phyloP scores from a whole-genome alignment of 164 flowering plant species.

The Tetracentron sinense region DNA sequence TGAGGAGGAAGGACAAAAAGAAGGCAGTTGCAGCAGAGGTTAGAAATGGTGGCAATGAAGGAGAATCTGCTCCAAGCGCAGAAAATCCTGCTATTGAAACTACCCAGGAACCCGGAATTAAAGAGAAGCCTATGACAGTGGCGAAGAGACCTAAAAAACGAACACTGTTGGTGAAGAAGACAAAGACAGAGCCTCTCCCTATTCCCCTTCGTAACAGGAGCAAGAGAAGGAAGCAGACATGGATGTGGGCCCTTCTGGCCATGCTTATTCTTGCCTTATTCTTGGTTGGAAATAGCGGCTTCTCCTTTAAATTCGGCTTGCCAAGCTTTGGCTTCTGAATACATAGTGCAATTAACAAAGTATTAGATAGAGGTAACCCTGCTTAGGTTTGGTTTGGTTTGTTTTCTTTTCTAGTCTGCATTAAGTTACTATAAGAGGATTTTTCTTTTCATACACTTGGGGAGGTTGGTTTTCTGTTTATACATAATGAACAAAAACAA shows the following conservation, averaged over 20 bases:
- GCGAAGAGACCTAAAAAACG: conserved; percentile 39
- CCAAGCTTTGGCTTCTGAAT: conserved; percentile 28
- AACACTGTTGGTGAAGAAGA: conserved; percentile 35
- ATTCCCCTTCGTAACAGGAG: conserved; percentile 62
- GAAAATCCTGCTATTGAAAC: conserved; percentile 28
- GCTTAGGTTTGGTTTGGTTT: not conserved
- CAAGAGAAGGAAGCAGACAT: conserved; percentile 56
- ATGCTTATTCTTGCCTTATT: conserved; percentile 37
- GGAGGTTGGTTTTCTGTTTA: conserved; percentile 8
- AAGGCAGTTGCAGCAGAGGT: conserved; percentile 30
- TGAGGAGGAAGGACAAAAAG: conserved; percentile 49
- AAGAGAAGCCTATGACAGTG: conserved; percentile 28
- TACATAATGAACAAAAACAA: not conserved
- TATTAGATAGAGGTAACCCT: not conserved
- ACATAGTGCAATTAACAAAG: not conserved
- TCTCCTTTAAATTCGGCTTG: conserved; percentile 23
- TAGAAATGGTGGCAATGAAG: conserved; percentile 21
- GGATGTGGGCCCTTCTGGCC: conserved; percentile 55
- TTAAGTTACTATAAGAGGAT: not conserved
- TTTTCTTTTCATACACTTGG: not conserved
- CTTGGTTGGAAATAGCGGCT: conserved; percentile 36
- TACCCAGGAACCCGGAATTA: conserved; percentile 29
- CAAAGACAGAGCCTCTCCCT: conserved; percentile 54
- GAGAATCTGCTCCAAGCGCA: conserved; percentile 27
- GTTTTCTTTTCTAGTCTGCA: not conserved